Percentiles rank a stretch among this genome's conserved stretches.
These are phyloP conservation scores for Cyamopsis tetragonoloba DNA, from an alignment of 306 rosid genomes.

Conservation along the genomic window DNA sequence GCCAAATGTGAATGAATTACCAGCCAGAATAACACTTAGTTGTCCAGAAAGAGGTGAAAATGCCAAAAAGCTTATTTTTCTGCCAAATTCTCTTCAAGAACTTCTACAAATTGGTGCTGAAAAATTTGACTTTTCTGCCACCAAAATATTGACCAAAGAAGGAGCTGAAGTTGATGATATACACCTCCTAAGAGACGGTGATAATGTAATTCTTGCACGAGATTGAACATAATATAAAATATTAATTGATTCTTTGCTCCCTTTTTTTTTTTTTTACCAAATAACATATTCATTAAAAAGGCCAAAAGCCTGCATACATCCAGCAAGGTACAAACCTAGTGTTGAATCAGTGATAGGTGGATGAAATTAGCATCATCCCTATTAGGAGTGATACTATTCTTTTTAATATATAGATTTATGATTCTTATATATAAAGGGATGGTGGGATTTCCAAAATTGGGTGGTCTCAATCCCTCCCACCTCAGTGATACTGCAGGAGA, in stretches of 20 bases:
- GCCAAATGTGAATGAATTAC: background rate
- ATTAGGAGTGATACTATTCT: no score
- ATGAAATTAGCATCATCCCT: no score
- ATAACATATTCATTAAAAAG: no score
- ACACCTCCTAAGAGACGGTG: conserved; percentile 58
- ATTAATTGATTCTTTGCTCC: background rate
- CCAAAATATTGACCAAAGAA: conserved; percentile 44
- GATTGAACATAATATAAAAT: background rate
- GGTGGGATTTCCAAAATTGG: no score
- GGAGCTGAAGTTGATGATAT: conserved; percentile 66
- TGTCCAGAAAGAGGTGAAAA: conserved; percentile 41
- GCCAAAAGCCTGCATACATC: no score
- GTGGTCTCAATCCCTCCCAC: no score
- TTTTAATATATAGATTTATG: no score
- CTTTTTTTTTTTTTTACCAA: no score
- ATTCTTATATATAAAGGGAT: no score
- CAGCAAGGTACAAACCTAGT: no score
- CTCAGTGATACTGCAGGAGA: no score
- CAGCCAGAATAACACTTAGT: conserved; percentile 42
- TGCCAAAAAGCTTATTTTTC: conserved; percentile 42
- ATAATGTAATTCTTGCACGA: conserved; percentile 42
- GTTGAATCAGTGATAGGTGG: no score
- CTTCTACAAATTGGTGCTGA: conserved; percentile 46
- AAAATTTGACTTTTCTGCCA: conserved; percentile 40
- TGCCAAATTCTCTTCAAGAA: conserved; percentile 47